Evolutionary conservation across 78 protist species (phyloP).

Genomic region (Bigelowiella natans): DNA sequence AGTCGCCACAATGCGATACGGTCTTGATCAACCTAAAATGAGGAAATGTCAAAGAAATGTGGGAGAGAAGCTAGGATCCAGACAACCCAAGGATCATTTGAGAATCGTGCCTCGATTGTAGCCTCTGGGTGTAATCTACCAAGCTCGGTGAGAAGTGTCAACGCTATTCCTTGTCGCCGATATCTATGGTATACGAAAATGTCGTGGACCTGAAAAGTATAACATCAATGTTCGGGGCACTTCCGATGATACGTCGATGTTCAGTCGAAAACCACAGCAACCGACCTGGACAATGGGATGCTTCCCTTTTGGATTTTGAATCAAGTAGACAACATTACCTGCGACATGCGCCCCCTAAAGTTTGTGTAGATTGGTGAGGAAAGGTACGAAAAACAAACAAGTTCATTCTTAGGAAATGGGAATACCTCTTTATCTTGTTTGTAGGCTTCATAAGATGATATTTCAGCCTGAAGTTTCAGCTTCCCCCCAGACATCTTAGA

Average conservation of each 20-base stretch:
- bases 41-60: too few species aligned
- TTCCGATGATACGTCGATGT: background rate
- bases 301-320: too few species aligned
- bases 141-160: background rate
- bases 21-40: too few species aligned
- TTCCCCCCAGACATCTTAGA: too few species aligned
- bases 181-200: background rate
- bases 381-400: too few species aligned
- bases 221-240: background rate
- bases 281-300: too few species aligned
- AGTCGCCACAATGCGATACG: too few species aligned
- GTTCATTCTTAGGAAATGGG: too few species aligned
- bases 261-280: too few species aligned
- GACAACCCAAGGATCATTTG: background rate
- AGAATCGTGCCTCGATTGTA: background rate
- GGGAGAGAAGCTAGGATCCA: background rate
- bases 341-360: background rate
- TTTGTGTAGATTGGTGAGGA: background rate
- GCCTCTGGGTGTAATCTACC: background rate
- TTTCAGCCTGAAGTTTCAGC: too few species aligned
- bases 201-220: background rate
- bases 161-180: background rate
- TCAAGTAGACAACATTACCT: background rate
- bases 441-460: too few species aligned
- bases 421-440: too few species aligned